A percentile compares a stretch with the other conserved stretches of the same genome.
These are phyloP conservation scores for Collybia sp. DNA, from an alignment of 768 basidiomycete species.

Conservation along the genomic window DNA sequence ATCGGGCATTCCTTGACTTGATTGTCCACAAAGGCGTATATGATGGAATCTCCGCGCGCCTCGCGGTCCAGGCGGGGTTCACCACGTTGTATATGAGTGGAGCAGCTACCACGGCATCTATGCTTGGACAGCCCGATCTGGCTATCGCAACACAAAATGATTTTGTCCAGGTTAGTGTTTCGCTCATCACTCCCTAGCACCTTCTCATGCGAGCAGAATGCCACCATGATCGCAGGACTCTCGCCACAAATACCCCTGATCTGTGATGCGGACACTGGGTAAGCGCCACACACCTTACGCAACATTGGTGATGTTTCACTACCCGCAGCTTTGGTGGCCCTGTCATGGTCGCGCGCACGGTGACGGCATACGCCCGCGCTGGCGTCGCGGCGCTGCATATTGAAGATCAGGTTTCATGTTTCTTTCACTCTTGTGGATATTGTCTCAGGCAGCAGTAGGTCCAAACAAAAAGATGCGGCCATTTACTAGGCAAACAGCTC, in stretches of 20 bases:
- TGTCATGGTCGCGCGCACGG: constrained; percentile 50
- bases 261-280: constrained; percentile 56
- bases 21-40: constrained; percentile 27
- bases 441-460: constrained; percentile 6
- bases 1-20: too few relatives aligned
- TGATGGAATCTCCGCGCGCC: constrained; percentile 47
- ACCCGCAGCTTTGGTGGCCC: constrained; percentile 43
- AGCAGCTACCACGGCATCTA: constrained; percentile 46
- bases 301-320: too few relatives aligned
- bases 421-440: too few relatives aligned
- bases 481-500: constrained; percentile 49
- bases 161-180: constrained; percentile 35
- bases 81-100: constrained; percentile 49
- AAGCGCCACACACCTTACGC: constrained; percentile 1
- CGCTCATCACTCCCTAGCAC: not conserved
- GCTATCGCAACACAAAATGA: constrained; percentile 53
- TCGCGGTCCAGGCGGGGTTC: constrained; percentile 49
- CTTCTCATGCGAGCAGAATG: constrained; percentile 20
- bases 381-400: constrained; percentile 52
- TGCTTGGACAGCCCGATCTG: constrained; percentile 49
- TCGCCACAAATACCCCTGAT: constrained; percentile 44
- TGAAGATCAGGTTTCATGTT: constrained; percentile 42
- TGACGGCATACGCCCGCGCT: constrained; percentile 42
- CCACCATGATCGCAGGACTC: constrained; percentile 44
- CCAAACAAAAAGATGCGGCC: constrained; percentile 51